Evolutionary conservation across 2,329 filamentous ascomycete species (phyloP).

Genomic region (Rhinocladiella mackenziei): DNA sequence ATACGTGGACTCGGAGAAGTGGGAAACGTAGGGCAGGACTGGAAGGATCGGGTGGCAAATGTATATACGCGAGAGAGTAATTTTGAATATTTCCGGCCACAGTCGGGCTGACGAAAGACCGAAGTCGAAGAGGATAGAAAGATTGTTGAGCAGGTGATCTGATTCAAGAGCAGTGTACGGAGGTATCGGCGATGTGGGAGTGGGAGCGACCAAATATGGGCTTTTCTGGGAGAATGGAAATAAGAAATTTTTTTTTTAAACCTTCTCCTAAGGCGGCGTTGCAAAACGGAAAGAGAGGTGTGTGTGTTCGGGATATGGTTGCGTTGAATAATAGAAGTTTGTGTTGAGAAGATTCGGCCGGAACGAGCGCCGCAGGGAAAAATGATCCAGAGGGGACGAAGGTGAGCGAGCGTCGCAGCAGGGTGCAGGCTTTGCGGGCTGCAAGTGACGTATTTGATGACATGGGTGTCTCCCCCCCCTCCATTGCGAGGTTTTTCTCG

Average conservation of each 20-base stretch:
- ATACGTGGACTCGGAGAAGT: slow-evolving; percentile 17
- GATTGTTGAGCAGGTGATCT: slow-evolving; percentile 7
- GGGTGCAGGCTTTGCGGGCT: too few relatives aligned
- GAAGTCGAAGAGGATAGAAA: slow-evolving; percentile 20
- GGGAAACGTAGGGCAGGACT: slow-evolving; percentile 6
- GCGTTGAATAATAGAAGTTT: too few relatives aligned
- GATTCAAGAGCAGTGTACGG: slow-evolving; percentile 7
- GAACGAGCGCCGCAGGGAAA: too few relatives aligned
- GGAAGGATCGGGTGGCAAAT: slow-evolving; percentile 23
- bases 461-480: too few relatives aligned
- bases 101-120: slow-evolving; percentile 15
- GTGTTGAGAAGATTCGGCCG: too few relatives aligned
- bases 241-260: neutral
- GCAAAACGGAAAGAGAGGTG: too few relatives aligned
- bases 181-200: slow-evolving; percentile 13
- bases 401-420: too few relatives aligned
- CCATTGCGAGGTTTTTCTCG: too few relatives aligned
- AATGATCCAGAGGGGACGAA: too few relatives aligned
- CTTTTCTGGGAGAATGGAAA: neutral
- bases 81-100: slow-evolving; percentile 18
- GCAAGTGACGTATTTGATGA: too few relatives aligned
- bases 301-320: too few relatives aligned
- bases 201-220: neutral
- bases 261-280: too few relatives aligned
- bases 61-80: slow-evolving; percentile 15